A percentile compares a stretch with the other conserved stretches of the same genome.
These are phyloP conservation scores for Polyplosphaeria fusca DNA, from an alignment of 495 filamentous ascomycete genomes.

Conservation along the genomic window DNA sequence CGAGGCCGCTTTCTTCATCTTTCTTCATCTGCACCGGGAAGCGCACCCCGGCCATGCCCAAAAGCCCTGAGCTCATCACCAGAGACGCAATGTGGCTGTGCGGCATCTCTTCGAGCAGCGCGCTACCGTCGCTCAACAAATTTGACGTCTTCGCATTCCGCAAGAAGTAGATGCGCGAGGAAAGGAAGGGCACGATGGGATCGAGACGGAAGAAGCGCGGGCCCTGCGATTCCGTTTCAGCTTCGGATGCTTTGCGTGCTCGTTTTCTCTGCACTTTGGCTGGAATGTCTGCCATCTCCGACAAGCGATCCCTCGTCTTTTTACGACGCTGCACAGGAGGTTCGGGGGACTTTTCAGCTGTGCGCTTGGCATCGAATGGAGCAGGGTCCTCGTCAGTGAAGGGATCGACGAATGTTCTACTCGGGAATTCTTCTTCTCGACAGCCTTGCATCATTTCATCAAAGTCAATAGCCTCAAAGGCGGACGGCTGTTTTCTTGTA, in stretches of 20 bases:
- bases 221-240: constrained; percentile 1
- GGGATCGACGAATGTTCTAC: constrained; percentile 8
- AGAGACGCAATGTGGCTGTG: constrained; percentile 15
- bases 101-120: constrained; percentile 16
- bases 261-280: constrained; percentile 2
- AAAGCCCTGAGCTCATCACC: constrained; percentile 21
- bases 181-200: constrained; percentile 19
- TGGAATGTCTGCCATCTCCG: neutral
- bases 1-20: constrained; percentile 2
- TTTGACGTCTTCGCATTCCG: constrained; percentile 7
- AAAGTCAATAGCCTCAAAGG: constrained; percentile 16
- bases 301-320: neutral
- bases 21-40: constrained; percentile 15
- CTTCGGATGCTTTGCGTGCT: neutral
- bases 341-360: neutral
- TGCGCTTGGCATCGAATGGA: neutral
- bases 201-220: constrained; percentile 24
- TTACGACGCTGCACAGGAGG: neutral
- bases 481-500: constrained; percentile 12
- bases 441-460: constrained; percentile 17
- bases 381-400: neutral
- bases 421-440: neutral
- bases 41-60: constrained; percentile 21
- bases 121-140: constrained; percentile 4
- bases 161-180: constrained; percentile 15